Evolutionary conservation across 352 stramenopile species (phyloP).

Genomic region (Phytopythium sindhum): DNA sequence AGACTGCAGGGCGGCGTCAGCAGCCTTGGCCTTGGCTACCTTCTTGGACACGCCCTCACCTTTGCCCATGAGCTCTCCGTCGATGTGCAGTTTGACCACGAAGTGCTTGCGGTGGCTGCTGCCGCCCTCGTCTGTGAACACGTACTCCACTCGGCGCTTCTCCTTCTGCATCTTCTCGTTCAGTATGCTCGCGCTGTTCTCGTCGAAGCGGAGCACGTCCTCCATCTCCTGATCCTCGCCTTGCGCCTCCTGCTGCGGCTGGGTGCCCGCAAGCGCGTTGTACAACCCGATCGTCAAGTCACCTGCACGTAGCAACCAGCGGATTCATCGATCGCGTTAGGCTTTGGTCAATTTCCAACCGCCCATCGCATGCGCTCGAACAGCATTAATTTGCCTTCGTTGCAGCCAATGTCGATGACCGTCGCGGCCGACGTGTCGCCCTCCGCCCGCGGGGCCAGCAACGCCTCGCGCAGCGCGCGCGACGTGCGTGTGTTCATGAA

Average conservation of each 20-base stretch:
- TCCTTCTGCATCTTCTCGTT: constrained; percentile 70
- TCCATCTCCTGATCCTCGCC: constrained; percentile 12
- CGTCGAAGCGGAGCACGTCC: constrained; percentile 48
- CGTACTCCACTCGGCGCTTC: constrained; percentile 57
- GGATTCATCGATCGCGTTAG: not conserved
- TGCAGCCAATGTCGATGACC: constrained; percentile 78
- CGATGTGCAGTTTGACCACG: constrained; percentile 53
- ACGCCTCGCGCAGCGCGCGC: constrained; percentile 33
- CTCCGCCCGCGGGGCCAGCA: constrained; percentile 27
- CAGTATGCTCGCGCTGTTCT: constrained; percentile 51
- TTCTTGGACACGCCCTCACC: constrained; percentile 78
- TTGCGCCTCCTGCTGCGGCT: constrained; percentile 6
- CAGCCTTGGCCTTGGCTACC: constrained; percentile 76
- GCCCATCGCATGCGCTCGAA: not conserved
- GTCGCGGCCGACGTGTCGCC: constrained; percentile 21
- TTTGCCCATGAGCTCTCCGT: constrained; percentile 38
- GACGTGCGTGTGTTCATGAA: constrained; percentile 58
- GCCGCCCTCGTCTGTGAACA: constrained; percentile 50
- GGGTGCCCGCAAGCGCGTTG: constrained; percentile 39
- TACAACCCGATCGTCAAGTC: constrained; percentile 74
- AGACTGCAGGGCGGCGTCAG: constrained; percentile 32
- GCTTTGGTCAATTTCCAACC: not conserved
- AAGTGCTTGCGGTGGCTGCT: constrained; percentile 60
- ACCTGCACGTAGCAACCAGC: constrained; percentile 6
- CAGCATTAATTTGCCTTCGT: constrained; percentile 46